Base-by-base conservation (phyloP, 2,329 filamentous ascomycete species). In the Arthrobotrys iridis region DNA sequence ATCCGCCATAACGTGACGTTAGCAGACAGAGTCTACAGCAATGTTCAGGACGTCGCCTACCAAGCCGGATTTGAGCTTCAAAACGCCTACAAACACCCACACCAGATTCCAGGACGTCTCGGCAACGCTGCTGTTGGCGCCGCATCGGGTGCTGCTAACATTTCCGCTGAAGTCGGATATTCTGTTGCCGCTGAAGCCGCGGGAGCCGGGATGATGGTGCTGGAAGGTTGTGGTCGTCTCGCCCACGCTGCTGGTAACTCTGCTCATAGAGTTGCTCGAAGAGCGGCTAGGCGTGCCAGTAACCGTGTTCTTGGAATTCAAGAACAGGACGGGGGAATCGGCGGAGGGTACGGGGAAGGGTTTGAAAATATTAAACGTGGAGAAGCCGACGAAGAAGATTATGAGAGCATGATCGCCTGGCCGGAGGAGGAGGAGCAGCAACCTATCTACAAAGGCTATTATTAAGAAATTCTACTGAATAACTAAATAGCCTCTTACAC, bases 51-150 rank as follows among this genome's bases (percentile, higher is more conserved):
- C 37, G 15, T 64, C 10, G 71, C 71, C 11, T 59, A 64, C 22
- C 63, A 59, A 28, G 58, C 71, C 2, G 40, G 30, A 13, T 75
- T 48, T 40, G 71, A 75, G 15, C 20, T 75, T 11, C 37, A 68
- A 22, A 63, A 43, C 4, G 71, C 63, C 2, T 43, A 64, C 20
- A 46, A 52, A 1, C 57, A 75, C 13, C 71, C 71, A 8, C 15
- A 24, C 11, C 58, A 68, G 1, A 30, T 59, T 7, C 58, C 33
- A 4, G 55, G 41, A 20, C 52, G 57, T 13, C 30, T 75, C 3
- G 57, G 40, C 15, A 40, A 48, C n/a, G 58, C 57, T 2, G n/a
- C 43, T 18, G 10, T 37, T 0, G 24, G 28, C 3, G 46, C 58
- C 4, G 40, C 22, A 7, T 33, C 46, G 18, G 41, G 18, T 18